Conservation (phyloP, 73 alveolate species). For the Symbiodinium pilosum region DNA sequence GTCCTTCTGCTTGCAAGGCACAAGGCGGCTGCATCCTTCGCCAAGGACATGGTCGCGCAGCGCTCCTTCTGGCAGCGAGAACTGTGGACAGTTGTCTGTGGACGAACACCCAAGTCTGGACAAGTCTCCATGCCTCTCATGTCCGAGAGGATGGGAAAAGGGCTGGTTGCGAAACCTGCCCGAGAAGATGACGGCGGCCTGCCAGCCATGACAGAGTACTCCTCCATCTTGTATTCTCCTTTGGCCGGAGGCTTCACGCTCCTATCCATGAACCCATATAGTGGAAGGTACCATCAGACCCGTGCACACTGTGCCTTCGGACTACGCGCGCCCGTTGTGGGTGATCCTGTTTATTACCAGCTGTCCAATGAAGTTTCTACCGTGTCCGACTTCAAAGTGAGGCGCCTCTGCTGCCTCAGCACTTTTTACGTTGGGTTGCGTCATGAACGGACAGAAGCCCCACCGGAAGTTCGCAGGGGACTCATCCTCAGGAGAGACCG, state of each 20-base stretch:
- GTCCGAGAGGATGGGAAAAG: slow-evolving; percentile 22
- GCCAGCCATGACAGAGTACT: slow-evolving; percentile 84
- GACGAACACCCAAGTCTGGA: slow-evolving; percentile 81
- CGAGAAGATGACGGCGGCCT: slow-evolving; percentile 89
- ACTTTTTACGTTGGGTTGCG: too few species aligned
- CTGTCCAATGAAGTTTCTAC: slow-evolving; percentile 38
- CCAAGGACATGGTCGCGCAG: slow-evolving; percentile 85
- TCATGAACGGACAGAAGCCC: too few species aligned
- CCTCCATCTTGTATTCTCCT: slow-evolving; percentile 24
- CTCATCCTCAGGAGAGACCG: too few species aligned
- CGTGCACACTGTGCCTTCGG: slow-evolving; percentile 89
- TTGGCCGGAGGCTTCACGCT: slow-evolving; percentile 68
- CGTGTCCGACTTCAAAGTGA: slow-evolving; percentile 81
- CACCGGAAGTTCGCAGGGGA: too few species aligned
- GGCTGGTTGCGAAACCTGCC: slow-evolving; percentile 52
- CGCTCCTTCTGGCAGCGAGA: slow-evolving; percentile 93
- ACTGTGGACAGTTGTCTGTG: slow-evolving; percentile 75
- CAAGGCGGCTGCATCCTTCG: slow-evolving; percentile 68
- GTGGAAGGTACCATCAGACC: neutral
- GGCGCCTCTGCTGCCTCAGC: neutral
- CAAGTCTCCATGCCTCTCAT: slow-evolving; percentile 87
- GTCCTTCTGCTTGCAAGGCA: slow-evolving; percentile 89
- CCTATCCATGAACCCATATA: slow-evolving; percentile 55
- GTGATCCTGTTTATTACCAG: slow-evolving; percentile 73
- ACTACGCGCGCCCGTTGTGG: slow-evolving; percentile 80